These are phyloP conservation scores for Saccharomycopsis fermentans DNA, from an alignment of 805 yeast species.

Conservation along the genomic window DNA sequence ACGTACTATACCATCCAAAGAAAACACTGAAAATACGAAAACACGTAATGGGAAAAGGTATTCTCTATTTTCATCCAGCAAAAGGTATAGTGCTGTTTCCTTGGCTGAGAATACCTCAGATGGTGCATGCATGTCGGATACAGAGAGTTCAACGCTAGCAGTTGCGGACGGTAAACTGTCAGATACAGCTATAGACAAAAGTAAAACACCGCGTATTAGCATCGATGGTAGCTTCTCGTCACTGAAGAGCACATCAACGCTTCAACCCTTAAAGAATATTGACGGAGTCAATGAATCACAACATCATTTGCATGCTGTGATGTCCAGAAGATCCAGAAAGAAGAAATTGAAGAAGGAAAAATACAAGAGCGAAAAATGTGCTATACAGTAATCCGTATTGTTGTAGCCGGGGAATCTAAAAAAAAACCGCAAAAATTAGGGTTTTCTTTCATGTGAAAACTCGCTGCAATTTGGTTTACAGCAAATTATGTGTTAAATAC, in stretches of 20 bases:
- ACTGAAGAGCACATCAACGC: neutral
- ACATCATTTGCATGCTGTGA: neutral
- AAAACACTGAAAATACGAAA: neutral
- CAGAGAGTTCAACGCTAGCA: neutral
- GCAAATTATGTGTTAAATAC: too few relatives aligned
- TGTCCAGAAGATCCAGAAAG: neutral
- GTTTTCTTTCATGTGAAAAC: too few relatives aligned
- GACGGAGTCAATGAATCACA: neutral
- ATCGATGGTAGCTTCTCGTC: neutral
- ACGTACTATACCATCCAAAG: too few relatives aligned
- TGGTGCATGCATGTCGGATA: neutral
- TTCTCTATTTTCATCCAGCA: neutral
- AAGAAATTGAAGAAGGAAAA: slow-evolving; percentile 1
- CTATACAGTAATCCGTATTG: neutral
- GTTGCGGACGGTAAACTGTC: neutral
- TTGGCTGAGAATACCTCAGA: neutral
- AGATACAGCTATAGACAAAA: neutral
- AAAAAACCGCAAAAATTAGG: too few relatives aligned
- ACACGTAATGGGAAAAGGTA: neutral
- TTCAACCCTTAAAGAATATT: neutral
- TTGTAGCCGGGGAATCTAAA: too few relatives aligned
- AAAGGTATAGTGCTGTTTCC: neutral
- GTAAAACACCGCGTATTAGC: neutral
- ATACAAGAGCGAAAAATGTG: neutral
- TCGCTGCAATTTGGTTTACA: too few relatives aligned